These are phyloP conservation scores for Fonsecaea erecta DNA, from an alignment of 2,329 filamentous ascomycete species.

Conservation along the genomic window DNA sequence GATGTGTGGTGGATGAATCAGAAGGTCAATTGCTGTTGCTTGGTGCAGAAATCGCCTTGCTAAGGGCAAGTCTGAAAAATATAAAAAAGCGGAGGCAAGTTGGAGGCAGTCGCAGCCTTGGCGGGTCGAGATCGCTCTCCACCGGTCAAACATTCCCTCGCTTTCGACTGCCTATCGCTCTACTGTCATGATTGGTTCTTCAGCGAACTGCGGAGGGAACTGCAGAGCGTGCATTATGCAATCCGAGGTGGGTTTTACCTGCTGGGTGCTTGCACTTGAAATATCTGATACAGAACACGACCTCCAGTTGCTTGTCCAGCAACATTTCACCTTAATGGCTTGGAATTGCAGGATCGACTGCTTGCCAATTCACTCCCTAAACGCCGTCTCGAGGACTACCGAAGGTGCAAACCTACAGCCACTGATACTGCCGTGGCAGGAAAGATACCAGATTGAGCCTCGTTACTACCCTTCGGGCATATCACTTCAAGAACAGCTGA, in stretches of 20 bases:
- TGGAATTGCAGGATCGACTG: not conserved
- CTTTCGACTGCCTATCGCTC: not conserved
- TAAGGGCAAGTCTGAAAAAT: constrained; percentile 14
- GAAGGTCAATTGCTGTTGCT: constrained; percentile 10
- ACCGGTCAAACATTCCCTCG: not conserved
- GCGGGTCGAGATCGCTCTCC: constrained; percentile 4
- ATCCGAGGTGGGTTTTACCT: not conserved
- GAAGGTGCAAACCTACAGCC: not conserved
- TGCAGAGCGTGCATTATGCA: not conserved
- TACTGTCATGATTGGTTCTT: not conserved
- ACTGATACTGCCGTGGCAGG: not conserved
- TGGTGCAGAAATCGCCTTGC: constrained; percentile 7
- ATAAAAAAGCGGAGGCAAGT: constrained; percentile 20
- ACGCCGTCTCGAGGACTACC: not conserved
- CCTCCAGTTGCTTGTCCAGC: not conserved
- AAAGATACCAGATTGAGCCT: not conserved
- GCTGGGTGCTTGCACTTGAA: not conserved
- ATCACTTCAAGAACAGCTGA: not conserved
- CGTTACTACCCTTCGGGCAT: not conserved
- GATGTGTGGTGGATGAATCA: constrained; percentile 15
- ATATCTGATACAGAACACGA: not conserved
- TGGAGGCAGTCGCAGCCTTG: constrained; percentile 18
- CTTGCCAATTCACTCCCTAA: not conserved
- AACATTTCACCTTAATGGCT: not conserved
- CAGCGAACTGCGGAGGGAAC: not conserved